These are phyloP conservation scores for Dactylellina drechsleri DNA, from an alignment of 2,329 filamentous ascomycete species.

Conservation along the genomic window DNA sequence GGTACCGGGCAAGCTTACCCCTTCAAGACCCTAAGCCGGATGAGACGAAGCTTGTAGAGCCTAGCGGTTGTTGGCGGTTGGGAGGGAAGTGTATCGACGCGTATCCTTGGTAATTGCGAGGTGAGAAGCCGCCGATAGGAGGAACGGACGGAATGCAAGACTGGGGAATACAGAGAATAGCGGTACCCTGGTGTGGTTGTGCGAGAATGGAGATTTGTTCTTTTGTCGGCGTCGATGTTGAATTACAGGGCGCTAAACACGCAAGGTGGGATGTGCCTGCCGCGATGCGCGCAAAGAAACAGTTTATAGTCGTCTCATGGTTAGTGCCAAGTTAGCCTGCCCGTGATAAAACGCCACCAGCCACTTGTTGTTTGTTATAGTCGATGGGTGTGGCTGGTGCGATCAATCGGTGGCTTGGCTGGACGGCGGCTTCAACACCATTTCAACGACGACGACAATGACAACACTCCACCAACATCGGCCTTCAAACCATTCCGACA, in stretches of 20 bases:
- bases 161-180: neutral
- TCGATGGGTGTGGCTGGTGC: constrained; percentile 25
- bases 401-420: neutral
- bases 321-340: constrained; percentile 38
- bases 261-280: constrained; percentile 35
- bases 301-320: constrained; percentile 23
- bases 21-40: constrained; percentile 9
- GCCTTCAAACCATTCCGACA: constrained; percentile 5
- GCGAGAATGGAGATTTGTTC: neutral
- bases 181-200: neutral
- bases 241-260: constrained; percentile 33
- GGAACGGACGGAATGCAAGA: constrained; percentile 1
- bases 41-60: constrained; percentile 8
- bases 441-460: too few species aligned
- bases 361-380: neutral
- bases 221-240: constrained; percentile 15
- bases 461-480: neutral
- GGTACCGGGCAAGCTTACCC: neutral
- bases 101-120: constrained; percentile 17
- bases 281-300: constrained; percentile 53
- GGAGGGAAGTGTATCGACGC: constrained; percentile 32
- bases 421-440: neutral
- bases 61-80: constrained; percentile 4
- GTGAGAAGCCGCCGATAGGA: constrained; percentile 17
- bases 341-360: neutral